Evolutionary conservation across 768 basidiomycete genomes (phyloP).

Genomic region (Cystobasidium tubakii): DNA sequence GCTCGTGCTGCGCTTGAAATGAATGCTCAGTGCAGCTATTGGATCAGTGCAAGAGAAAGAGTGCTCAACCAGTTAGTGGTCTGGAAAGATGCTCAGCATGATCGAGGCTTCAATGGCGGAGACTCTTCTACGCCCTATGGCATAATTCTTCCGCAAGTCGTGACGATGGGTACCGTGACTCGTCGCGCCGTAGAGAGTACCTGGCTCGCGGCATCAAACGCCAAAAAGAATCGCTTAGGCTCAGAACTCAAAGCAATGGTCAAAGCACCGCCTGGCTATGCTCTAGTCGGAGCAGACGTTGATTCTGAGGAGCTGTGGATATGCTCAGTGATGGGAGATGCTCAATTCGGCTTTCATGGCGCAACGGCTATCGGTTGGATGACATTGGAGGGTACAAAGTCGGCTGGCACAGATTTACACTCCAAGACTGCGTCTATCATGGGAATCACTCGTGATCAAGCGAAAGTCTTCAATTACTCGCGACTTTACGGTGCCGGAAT

Average conservation of each 20-base stretch:
- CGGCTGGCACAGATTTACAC: conserved; percentile 87
- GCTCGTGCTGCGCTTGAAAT: conserved; percentile 80
- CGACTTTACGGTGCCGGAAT: conserved; percentile 98
- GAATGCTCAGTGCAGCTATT: conserved; percentile 92
- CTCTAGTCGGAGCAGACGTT: conserved; percentile 94
- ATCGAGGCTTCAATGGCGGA: conserved; percentile 38
- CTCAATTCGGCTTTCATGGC: conserved; percentile 93
- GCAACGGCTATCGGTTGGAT: conserved; percentile 98
- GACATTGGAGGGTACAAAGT: conserved; percentile 95
- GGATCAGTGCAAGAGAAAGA: conserved; percentile 89
- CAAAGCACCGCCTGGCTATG: conserved; percentile 82
- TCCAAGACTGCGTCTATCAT: conserved; percentile 92
- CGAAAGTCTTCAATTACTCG: conserved; percentile 98
- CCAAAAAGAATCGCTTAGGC: conserved; percentile 94
- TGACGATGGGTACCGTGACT: conserved; percentile 98
- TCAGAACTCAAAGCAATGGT: conserved; percentile 98
- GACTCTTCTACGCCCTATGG: conserved; percentile 53
- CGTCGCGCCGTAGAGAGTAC: conserved; percentile 95
- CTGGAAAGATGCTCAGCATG: conserved; percentile 57
- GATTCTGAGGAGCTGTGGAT: conserved; percentile 99
- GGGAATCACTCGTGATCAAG: conserved; percentile 85
- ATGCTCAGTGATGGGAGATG: conserved; percentile 95
- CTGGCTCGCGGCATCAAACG: conserved; percentile 96
- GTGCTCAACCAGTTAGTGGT: conserved; percentile 88
- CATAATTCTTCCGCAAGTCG: conserved; percentile 88